Percentiles rank a stretch among this genome's conserved stretches.
Evolutionary conservation across 176 grass and related monocot genomes (phyloP).

Genomic region (Triticum timopheevii): DNA sequence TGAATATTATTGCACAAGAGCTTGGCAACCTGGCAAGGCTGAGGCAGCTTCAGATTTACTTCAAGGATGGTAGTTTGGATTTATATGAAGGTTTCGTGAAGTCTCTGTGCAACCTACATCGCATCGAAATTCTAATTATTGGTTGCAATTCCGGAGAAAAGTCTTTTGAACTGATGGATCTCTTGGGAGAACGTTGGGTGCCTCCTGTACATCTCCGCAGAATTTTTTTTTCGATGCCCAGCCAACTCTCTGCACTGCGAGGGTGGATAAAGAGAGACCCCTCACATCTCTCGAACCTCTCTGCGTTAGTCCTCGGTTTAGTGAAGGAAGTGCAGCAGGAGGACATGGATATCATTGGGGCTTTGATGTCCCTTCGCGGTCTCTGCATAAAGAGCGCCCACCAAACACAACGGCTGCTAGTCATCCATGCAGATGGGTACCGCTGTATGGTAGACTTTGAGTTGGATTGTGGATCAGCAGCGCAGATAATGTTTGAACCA

Average conservation of each 20-base stretch:
- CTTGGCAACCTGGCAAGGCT: too few relatives aligned
- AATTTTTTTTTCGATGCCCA: background rate
- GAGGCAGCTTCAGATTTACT: too few relatives aligned
- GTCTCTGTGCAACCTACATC: too few relatives aligned
- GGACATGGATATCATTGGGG: background rate
- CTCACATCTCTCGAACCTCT: too few relatives aligned
- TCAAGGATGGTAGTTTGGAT: too few relatives aligned
- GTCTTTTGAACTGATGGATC: too few relatives aligned
- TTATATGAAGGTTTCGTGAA: too few relatives aligned
- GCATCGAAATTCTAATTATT: too few relatives aligned
- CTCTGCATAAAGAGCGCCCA: background rate
- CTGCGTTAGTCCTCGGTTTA: accelerated
- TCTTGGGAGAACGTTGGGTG: too few relatives aligned
- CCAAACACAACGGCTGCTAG: background rate
- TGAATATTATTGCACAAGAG: too few relatives aligned
- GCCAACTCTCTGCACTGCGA: background rate
- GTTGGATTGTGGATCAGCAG: background rate
- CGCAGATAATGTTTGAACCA: too few relatives aligned
- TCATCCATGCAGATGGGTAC: background rate
- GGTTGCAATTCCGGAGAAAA: too few relatives aligned
- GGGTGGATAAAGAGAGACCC: background rate
- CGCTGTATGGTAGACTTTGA: accelerated
- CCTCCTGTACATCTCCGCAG: background rate
- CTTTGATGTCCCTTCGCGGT: background rate
- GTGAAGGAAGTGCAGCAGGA: background rate